phyloP scores from a whole-genome alignment of 179 eudicot species.

The Gypsophila paniculata region DNA sequence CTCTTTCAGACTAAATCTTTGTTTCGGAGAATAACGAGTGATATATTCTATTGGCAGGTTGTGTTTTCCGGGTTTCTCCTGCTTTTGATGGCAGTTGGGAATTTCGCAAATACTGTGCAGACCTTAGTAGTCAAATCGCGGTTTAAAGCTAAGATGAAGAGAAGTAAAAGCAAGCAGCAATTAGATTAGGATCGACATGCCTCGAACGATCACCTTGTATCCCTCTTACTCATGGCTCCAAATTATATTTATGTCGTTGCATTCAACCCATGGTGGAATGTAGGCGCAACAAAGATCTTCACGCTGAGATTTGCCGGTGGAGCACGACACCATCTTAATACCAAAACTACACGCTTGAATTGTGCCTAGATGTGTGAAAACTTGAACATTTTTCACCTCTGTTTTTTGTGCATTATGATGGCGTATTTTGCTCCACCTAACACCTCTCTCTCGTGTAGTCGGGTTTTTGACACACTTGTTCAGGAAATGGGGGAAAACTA shows the following conservation, averaged over 20 bases:
- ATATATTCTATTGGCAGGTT: conserved; percentile 31
- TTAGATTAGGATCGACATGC: conserved; percentile 24
- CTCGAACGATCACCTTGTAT: not conserved
- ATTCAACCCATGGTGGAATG: not conserved
- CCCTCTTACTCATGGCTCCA: not conserved
- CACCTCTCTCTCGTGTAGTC: not conserved
- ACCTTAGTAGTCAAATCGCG: conserved; percentile 46
- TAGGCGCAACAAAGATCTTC: not conserved
- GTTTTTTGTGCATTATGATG: no score
- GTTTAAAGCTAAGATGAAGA: conserved; percentile 52
- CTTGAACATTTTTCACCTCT: no score
- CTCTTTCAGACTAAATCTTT: not conserved
- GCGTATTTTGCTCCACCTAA: no score
- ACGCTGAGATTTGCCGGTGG: not conserved
- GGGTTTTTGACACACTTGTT: not conserved
- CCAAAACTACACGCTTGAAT: no score
- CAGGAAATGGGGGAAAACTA: not conserved
- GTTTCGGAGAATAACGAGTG: not conserved
- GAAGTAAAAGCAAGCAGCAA: conserved; percentile 43
- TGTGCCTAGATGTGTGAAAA: no score
- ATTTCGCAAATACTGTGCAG: conserved; percentile 44
- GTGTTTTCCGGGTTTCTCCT: conserved; percentile 45
- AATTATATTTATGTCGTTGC: not conserved
- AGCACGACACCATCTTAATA: not conserved
- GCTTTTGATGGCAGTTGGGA: conserved; percentile 48